Percentiles rank a stretch among this genome's conserved stretches.
These are phyloP conservation scores for Yarrowia yakushimensis DNA, from an alignment of 805 yeast species.

Conservation along the genomic window DNA sequence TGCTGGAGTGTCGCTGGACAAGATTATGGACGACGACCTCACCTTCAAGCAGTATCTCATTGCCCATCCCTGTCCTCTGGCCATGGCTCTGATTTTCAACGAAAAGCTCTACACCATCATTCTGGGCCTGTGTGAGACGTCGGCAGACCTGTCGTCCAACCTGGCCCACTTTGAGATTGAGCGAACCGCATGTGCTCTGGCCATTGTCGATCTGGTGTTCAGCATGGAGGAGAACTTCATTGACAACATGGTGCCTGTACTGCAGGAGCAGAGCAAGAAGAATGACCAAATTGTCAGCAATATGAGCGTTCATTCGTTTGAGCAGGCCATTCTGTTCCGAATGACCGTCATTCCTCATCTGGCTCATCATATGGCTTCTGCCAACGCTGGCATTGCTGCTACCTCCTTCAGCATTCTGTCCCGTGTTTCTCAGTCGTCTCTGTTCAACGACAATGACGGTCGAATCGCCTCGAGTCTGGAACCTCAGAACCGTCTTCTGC, in stretches of 20 bases:
- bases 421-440: constrained; percentile 48
- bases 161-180: background rate
- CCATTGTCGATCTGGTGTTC: constrained; percentile 29
- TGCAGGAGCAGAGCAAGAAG: constrained; percentile 20
- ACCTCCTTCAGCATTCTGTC: constrained; percentile 52
- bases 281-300: constrained; percentile 17
- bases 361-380: constrained; percentile 67
- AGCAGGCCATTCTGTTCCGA: constrained; percentile 67
- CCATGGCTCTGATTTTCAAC: constrained; percentile 59
- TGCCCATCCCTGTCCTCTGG: constrained; percentile 67
- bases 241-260: constrained; percentile 42
- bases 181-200: constrained; percentile 29
- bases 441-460: constrained; percentile 41
- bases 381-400: constrained; percentile 49
- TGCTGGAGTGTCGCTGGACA: constrained; percentile 48
- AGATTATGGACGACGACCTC: constrained; percentile 41
- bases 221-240: constrained; percentile 55
- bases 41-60: constrained; percentile 52
- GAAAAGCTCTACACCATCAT: constrained; percentile 55
- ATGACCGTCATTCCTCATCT: constrained; percentile 70
- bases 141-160: background rate
- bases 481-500: constrained; percentile 59
- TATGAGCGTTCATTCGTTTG: constrained; percentile 46
- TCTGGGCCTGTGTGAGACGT: constrained; percentile 43
- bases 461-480: constrained; percentile 39